Base-by-base conservation (phyloP, 129 eudicot species). In the Pittosporum tobira region DNA sequence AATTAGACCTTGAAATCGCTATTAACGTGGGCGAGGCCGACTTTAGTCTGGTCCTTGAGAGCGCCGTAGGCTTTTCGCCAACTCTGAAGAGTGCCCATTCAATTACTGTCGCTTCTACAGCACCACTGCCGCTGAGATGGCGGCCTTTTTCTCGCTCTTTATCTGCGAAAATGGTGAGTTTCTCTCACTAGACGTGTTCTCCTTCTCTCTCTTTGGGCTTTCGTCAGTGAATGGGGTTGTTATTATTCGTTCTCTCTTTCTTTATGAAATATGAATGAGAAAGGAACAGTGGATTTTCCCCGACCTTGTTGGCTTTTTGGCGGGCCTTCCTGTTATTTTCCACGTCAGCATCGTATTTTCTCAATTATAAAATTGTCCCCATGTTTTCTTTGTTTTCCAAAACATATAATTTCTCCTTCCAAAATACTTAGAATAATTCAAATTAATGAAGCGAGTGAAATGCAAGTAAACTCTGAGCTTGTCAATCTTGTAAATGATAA, bases 11-110 rank as follows among this genome's bases (percentile, higher is more conserved):
- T 90, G 88, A 77, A 86, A 83, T 90, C 98, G 78, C 89, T 80
- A 68, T 90, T 90, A 69, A 90, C 93, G 66, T 86, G 95, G 51
- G 98, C 98, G 57, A 90, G 89, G 59, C 98, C 98, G 59, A 90
- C 95, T 27, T 75, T 90, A 30, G 98, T 90, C 37, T 86, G 95
- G 79, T 90, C 98, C 74, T 90, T 90, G 44, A 90, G 79, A 64
- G 98, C 93, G 60, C 98, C 98, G 57, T 85, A 83, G 13, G 93
- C 95, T 80, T 86, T 90, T 50, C 98, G 73, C 94, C 94, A 90
- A 42, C 89, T 77, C 65, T 85, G 86, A 62, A 83, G 81, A 42
- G 81, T 88, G n/a, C 74, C 96, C 96, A 88, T 83, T 19, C 45
- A 5, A 28, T 37, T 1, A 7, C 25, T 47, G 3, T 62, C 27